Percentiles rank a stretch among this genome's conserved stretches.
Evolutionary conservation across 179 eudicot species (phyloP).

Genomic region (Silene coronaria): DNA sequence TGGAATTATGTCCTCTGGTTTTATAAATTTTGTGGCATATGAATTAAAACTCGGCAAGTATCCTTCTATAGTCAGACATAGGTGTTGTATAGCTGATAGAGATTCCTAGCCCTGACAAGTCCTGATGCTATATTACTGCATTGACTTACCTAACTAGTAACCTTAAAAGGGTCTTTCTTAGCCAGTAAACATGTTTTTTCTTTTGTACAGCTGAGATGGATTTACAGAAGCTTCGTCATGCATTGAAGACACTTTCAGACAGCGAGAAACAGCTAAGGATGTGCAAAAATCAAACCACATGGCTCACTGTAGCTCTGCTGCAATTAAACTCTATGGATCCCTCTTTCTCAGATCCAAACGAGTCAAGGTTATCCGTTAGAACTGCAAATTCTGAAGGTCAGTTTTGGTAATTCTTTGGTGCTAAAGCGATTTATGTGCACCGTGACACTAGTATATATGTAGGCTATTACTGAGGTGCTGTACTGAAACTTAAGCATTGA

Average conservation of each 20-base stretch:
- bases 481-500: slow-evolving; percentile 1
- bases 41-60: background rate
- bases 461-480: background rate
- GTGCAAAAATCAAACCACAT: slow-evolving; percentile 76
- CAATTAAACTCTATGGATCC: slow-evolving; percentile 65
- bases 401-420: slow-evolving; percentile 12
- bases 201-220: slow-evolving; percentile 61
- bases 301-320: slow-evolving; percentile 89
- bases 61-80: too few relatives aligned
- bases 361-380: slow-evolving; percentile 48
- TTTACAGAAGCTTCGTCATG: slow-evolving; percentile 75
- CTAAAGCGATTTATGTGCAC: background rate
- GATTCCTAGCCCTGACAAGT: background rate
- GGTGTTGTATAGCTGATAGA: too few relatives aligned
- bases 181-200: slow-evolving; percentile 14
- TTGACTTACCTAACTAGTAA: background rate
- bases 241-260: slow-evolving; percentile 71
- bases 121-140: background rate
- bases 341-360: slow-evolving; percentile 44
- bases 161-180: background rate
- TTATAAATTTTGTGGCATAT: background rate
- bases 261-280: slow-evolving; percentile 82
- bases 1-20: background rate
- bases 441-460: background rate
- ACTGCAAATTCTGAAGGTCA: slow-evolving; percentile 56